These are phyloP conservation scores for Persicaria maculosa DNA, from an alignment of 148 eudicot genomes.

Conservation along the genomic window DNA sequence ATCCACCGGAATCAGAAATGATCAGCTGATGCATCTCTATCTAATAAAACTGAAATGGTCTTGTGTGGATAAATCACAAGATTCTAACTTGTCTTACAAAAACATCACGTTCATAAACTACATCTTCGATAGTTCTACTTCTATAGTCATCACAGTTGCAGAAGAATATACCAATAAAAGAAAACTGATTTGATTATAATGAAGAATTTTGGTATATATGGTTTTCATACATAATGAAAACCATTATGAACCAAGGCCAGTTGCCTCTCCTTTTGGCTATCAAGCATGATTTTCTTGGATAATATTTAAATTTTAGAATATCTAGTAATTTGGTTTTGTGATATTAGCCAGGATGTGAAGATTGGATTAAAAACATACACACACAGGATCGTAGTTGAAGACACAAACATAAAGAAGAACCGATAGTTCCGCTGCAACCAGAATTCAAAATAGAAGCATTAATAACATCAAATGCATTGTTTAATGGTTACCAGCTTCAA, in stretches of 20 bases:
- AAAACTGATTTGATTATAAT: background rate
- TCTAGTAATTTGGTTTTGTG: too few relatives aligned
- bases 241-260: too few relatives aligned
- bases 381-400: constrained; percentile 80
- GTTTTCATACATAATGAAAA: background rate
- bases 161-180: background rate
- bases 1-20: background rate
- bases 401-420: constrained; percentile 97
- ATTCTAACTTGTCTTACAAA: background rate
- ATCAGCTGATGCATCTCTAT: background rate
- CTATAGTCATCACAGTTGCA: background rate
- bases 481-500: background rate
- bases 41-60: background rate
- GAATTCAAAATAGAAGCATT: constrained; percentile 5
- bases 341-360: too few relatives aligned
- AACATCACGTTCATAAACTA: too few relatives aligned
- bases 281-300: too few relatives aligned
- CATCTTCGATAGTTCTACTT: too few relatives aligned
- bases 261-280: too few relatives aligned
- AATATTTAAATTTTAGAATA: too few relatives aligned
- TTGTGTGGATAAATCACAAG: background rate
- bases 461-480: background rate
- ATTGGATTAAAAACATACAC: constrained; percentile 44
- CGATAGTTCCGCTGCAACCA: constrained; percentile 87
- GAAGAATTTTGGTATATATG: background rate